Base-by-base conservation (phyloP, 345 rosid species). In the Citrus australasica region DNA sequence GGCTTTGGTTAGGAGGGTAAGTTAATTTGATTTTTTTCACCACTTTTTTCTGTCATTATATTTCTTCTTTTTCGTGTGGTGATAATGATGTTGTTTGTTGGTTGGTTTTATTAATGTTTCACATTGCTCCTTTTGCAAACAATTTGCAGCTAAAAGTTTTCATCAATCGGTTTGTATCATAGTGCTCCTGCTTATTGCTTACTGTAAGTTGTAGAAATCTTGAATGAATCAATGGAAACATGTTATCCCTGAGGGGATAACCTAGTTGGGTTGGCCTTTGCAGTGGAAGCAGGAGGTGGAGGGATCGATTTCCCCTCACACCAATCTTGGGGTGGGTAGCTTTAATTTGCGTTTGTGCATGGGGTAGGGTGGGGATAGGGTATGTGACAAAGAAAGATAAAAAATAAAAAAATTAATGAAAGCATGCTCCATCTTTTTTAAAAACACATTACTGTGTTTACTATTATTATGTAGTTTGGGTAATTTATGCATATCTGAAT, bases 1-100 rank as follows among this genome's bases (percentile, higher is more conserved):
- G 59, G 98, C 96, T 77, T 87, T 95, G 80, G 98, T 95, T 60
- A 82, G 96, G 42, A 90, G 99, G 92, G 99, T 93, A 85, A 87
- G 96, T 80, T 30, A 30, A 30, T n/a, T 30, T 75, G 24, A 16
- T 67, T 67, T 25, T n/a, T 19, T 14, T 61, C 19, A 14, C 51
- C 32, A 61, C n/a, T 28, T 28, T 27, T 17, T 48, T 58, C 13
- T 30, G 25, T 75, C 38, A 0, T 4, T 61, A 2, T 16, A 27
- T 25, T 30, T 74, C 37, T 55, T 19, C 24, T 37, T 7, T 38
- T 69, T 42, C 21, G 40, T 5, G 27, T 7, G 30, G 14, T 46
- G 51, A 46, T 13, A 46, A 46, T 13, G 51, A 46, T 13, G 3
- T 46, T 46, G 51, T 68, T 73, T 35, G 24, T 22, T 32, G 24